Percentiles rank a stretch among this genome's conserved stretches.
Evolutionary conservation across 306 rosid species (phyloP).

Genomic region (Vigna trinervia): DNA sequence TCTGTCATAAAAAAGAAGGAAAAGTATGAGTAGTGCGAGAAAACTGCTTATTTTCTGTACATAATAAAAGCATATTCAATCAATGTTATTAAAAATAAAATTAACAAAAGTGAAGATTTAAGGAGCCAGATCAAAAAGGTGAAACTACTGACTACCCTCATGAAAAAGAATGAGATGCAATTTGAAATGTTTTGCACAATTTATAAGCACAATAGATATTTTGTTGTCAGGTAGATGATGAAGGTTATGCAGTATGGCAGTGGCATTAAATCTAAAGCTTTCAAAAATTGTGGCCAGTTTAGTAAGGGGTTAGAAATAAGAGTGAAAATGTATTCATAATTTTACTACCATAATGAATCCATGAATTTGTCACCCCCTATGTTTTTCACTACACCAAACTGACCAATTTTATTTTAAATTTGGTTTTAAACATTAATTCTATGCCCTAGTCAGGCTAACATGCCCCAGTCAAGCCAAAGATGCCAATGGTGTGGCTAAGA

Average conservation of each 20-base stretch:
- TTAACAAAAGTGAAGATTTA: neutral
- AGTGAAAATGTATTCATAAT: neutral
- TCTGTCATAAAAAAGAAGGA: constrained; percentile 39
- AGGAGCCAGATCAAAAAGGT: constrained; percentile 29
- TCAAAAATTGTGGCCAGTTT: neutral
- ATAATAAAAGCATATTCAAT: constrained; percentile 4
- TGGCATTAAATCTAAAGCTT: constrained; percentile 15
- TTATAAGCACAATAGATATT: neutral
- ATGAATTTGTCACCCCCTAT: neutral
- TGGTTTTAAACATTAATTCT: too few relatives aligned
- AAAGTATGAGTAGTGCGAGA: constrained; percentile 28
- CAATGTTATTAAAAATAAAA: constrained; percentile 6
- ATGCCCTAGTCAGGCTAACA: too few relatives aligned
- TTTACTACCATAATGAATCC: neutral
- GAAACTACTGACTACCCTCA: constrained; percentile 15
- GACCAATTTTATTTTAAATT: too few relatives aligned
- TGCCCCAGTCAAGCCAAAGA: too few relatives aligned
- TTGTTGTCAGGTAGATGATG: constrained; percentile 21
- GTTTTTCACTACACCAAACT: neutral
- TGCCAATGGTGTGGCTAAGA: too few relatives aligned
- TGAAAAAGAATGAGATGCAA: constrained; percentile 20
- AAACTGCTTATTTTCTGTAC: neutral
- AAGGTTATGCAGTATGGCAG: constrained; percentile 1
- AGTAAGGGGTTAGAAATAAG: neutral
- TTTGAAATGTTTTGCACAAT: constrained; percentile 7